Conservation (phyloP, 257 asterid species). For the Fraxinus quadrangulata region DNA sequence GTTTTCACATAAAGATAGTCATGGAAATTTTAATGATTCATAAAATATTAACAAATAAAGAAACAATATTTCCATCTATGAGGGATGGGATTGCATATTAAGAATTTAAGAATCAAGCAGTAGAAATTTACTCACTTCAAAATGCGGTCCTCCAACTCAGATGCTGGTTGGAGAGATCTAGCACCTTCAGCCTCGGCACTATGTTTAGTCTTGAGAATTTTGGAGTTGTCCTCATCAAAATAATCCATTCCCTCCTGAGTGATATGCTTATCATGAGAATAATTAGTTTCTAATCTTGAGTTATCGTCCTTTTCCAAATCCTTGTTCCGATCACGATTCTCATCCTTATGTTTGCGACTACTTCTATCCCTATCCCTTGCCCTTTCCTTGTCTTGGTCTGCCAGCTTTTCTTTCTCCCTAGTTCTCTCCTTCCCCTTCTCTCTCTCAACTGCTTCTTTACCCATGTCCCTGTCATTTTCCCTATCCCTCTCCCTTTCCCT, state of each 20-base stretch:
- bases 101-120: constrained; percentile 21
- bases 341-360: constrained; percentile 60
- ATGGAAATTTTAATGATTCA: neutral
- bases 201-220: constrained; percentile 39
- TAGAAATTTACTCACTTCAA: constrained; percentile 53
- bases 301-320: constrained; percentile 48
- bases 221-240: constrained; percentile 38
- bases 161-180: constrained; percentile 41
- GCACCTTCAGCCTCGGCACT: constrained; percentile 36
- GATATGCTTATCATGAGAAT: constrained; percentile 32
- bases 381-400: constrained; percentile 63
- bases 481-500: constrained; percentile 44
- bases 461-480: constrained; percentile 53
- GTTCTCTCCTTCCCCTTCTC: constrained; percentile 68
- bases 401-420: constrained; percentile 63
- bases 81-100: neutral
- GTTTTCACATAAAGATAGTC: neutral
- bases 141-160: constrained; percentile 69
- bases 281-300: constrained; percentile 33
- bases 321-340: constrained; percentile 52
- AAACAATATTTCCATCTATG: neutral
- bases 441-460: constrained; percentile 53
- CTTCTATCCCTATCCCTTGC: constrained; percentile 61
- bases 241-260: constrained; percentile 34
- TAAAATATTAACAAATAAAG: constrained; percentile 1